Percentiles rank a stretch among this genome's conserved stretches.
These are phyloP conservation scores for Kazachstania kunashirensis DNA, from an alignment of 805 yeast species.

Conservation along the genomic window DNA sequence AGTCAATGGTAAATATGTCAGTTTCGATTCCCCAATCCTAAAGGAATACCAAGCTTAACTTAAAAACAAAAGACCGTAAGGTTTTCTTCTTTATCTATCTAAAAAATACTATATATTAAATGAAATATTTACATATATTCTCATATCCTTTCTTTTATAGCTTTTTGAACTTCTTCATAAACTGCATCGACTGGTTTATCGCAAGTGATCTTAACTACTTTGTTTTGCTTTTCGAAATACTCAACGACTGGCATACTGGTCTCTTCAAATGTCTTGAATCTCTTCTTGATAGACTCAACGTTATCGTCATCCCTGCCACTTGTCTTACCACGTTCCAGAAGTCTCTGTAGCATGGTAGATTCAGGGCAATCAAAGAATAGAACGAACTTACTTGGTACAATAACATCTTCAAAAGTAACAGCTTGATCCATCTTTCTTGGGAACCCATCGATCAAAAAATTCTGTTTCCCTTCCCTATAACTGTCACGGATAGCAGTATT, in stretches of 20 bases:
- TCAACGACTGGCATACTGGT: constrained; percentile 93
- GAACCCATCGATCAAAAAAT: constrained; percentile 88
- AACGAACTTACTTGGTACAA: constrained; percentile 61
- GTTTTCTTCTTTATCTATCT: neutral
- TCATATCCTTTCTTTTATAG: constrained; percentile 39
- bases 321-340: constrained; percentile 86
- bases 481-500: constrained; percentile 64
- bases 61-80: neutral
- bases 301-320: constrained; percentile 93
- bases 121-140: neutral
- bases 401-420: constrained; percentile 71
- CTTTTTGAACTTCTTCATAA: constrained; percentile 54
- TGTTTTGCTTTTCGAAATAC: constrained; percentile 59
- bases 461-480: constrained; percentile 33
- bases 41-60: constrained; percentile 6
- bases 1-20: constrained; percentile 56
- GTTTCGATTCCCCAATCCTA: constrained; percentile 41
- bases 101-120: neutral
- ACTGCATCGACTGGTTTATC: constrained; percentile 75
- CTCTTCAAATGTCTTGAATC: constrained; percentile 77
- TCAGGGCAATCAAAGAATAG: constrained; percentile 78
- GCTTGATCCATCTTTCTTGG: constrained; percentile 99
- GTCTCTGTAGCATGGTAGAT: constrained; percentile 69
- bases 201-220: constrained; percentile 72
- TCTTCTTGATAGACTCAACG: constrained; percentile 77